These are phyloP conservation scores for Oryza punctata DNA, from an alignment of 176 grass and related monocot genomes.

Conservation along the genomic window DNA sequence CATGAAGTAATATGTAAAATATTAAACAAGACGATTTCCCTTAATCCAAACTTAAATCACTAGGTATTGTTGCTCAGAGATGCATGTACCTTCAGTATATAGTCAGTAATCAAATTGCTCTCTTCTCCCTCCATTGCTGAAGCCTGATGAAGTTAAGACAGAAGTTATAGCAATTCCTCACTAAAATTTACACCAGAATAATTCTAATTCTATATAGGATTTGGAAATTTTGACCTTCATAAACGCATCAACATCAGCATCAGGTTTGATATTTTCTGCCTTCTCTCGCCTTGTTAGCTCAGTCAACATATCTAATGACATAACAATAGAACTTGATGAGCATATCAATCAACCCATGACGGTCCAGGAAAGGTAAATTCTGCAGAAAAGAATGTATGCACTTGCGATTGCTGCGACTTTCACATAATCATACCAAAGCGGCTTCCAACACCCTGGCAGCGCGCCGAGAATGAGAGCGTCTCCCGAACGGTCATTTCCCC, in stretches of 20 bases:
- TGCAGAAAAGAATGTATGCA: not conserved
- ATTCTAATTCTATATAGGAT: not conserved
- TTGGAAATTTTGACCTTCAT: not conserved
- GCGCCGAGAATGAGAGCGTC: slow-evolving; percentile 82
- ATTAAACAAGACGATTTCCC: slow-evolving; percentile 1
- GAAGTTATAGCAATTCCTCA: not conserved
- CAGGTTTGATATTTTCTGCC: not conserved
- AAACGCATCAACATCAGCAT: not conserved
- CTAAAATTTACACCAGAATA: not conserved
- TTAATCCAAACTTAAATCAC: not conserved
- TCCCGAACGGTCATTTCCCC: slow-evolving; percentile 97
- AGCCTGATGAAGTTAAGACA: slow-evolving; percentile 50
- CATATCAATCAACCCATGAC: slow-evolving; percentile 17
- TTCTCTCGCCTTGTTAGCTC: not conserved
- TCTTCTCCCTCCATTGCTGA: slow-evolving; percentile 65
- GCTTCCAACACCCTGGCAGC: slow-evolving; percentile 88
- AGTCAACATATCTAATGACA: slow-evolving; percentile 55
- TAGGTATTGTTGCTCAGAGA: slow-evolving; percentile 8
- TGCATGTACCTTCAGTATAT: slow-evolving; percentile 81
- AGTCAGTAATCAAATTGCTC: slow-evolving; percentile 72
- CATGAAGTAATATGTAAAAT: not conserved
- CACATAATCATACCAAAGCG: slow-evolving; percentile 58
- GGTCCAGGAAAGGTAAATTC: not conserved
- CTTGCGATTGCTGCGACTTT: not conserved
- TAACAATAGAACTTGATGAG: slow-evolving; percentile 6